phyloP scores from a whole-genome alignment of 805 yeast species.

The Cyberlindnera xylosilytica region DNA sequence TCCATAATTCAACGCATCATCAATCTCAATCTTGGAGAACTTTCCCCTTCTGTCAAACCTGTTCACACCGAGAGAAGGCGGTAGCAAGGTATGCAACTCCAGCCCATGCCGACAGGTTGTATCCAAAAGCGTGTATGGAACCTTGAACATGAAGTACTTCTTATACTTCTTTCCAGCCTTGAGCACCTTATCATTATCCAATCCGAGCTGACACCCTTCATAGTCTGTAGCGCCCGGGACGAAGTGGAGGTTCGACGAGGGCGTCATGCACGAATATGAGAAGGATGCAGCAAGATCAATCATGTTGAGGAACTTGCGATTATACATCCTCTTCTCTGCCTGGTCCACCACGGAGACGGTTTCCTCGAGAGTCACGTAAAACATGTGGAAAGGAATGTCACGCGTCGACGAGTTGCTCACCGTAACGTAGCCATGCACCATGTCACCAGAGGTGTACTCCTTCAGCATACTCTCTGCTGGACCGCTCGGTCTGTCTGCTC shows the following conservation, averaged over 20 bases:
- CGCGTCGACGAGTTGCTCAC: constrained; percentile 44
- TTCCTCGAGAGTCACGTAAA: constrained; percentile 50
- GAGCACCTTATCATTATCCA: constrained; percentile 46
- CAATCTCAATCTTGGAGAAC: constrained; percentile 30
- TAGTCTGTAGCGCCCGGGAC: constrained; percentile 39
- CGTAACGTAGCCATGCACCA: constrained; percentile 54
- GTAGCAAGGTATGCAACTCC: constrained; percentile 35
- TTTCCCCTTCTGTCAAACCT: constrained; percentile 29
- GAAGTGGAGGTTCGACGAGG: constrained; percentile 47
- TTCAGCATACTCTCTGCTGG: constrained; percentile 35
- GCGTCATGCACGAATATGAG: constrained; percentile 50
- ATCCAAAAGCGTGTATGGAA: constrained; percentile 53
- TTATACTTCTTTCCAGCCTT: constrained; percentile 49
- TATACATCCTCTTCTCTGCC: constrained; percentile 31
- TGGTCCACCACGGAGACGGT: constrained; percentile 31
- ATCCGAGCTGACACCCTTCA: constrained; percentile 48
- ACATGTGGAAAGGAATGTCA: constrained; percentile 59
- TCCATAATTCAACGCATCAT: constrained; percentile 45
- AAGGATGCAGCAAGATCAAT: constrained; percentile 54
- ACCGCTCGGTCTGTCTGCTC: constrained; percentile 32
- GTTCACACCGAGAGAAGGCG: constrained; percentile 41
- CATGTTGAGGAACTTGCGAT: constrained; percentile 54
- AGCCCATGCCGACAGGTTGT: constrained; percentile 47
- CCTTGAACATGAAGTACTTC: constrained; percentile 55
- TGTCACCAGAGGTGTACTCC: constrained; percentile 69